Conservation (phyloP, 2,329 filamentous ascomycete genomes). For the Ophidiomyces ophidiicola region DNA sequence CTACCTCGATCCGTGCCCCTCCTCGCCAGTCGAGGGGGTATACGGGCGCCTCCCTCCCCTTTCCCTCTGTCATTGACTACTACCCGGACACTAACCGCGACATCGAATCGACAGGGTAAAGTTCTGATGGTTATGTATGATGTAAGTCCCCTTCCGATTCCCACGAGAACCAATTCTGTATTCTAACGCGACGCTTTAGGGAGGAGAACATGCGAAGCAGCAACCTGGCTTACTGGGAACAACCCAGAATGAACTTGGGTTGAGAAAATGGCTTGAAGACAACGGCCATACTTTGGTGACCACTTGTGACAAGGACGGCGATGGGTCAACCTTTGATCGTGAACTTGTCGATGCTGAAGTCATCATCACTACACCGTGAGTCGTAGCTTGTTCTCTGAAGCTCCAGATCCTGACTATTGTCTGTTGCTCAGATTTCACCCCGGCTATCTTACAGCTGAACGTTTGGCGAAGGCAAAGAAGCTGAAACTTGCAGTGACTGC, state of each 20-base stretch:
- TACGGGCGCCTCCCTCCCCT: constrained; percentile 15
- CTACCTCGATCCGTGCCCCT: constrained; percentile 44
- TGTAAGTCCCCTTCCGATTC: constrained; percentile 39
- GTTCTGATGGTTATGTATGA: constrained; percentile 91
- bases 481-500: constrained; percentile 95
- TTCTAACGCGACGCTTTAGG: constrained; percentile 31
- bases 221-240: constrained; percentile 84
- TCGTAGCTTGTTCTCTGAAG: constrained; percentile 6
- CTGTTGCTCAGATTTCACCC: constrained; percentile 70
- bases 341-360: constrained; percentile 94
- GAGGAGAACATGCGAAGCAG: constrained; percentile 74
- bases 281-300: constrained; percentile 94
- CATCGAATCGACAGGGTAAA: constrained; percentile 72
- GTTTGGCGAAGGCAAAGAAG: constrained; percentile 95
- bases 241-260: constrained; percentile 94
- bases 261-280: constrained; percentile 95
- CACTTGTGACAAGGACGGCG: constrained; percentile 93
- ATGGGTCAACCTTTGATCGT: constrained; percentile 85
- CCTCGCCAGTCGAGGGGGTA: constrained; percentile 28
- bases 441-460: constrained; percentile 91
- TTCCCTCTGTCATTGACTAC: constrained; percentile 38
- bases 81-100: constrained; percentile 51
- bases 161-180: neutral
- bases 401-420: neutral
- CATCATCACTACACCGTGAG: constrained; percentile 95